A percentile compares a stretch with the other conserved stretches of the same genome.
Conservation (phyloP, 2,329 filamentous ascomycete species). For the Stylonectria norvegica region DNA sequence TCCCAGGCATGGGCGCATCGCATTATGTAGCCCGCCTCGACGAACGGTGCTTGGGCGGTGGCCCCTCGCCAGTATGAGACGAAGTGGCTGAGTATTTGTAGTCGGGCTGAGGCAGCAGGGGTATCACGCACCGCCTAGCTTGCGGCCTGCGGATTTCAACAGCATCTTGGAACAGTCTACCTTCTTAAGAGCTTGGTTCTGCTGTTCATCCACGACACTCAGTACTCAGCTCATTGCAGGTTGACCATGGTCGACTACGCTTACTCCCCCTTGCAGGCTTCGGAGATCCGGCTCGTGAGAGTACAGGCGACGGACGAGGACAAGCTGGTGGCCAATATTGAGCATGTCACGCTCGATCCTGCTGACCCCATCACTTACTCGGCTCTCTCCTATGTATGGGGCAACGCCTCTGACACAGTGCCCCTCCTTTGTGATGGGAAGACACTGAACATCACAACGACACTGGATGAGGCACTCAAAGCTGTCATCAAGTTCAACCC, state of each 20-base stretch:
- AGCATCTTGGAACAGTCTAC: no score
- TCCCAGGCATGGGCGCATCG: no score
- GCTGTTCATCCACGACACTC: no score
- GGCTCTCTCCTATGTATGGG: constrained; percentile 18
- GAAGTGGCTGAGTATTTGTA: no score
- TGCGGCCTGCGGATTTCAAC: no score
- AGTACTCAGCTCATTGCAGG: no score
- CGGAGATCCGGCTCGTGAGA: constrained; percentile 15
- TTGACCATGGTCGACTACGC: constrained; percentile 10
- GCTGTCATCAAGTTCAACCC: constrained; percentile 12
- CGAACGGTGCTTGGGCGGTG: no score
- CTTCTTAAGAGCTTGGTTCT: no score
- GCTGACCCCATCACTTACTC: constrained; percentile 14
- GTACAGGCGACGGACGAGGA: neutral
- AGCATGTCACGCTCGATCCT: constrained; percentile 11
- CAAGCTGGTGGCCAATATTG: constrained; percentile 8
- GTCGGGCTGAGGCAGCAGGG: no score
- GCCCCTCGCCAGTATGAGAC: no score
- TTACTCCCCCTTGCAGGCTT: constrained; percentile 7
- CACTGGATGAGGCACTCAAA: constrained; percentile 9
- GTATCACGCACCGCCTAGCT: no score
- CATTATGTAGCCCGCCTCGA: no score
- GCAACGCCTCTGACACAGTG: constrained; percentile 1
- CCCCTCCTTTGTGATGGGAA: constrained; percentile 9
- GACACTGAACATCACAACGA: constrained; percentile 7